Conservation (phyloP, 176 grass and related monocot species). For the Eragrostis curvula region DNA sequence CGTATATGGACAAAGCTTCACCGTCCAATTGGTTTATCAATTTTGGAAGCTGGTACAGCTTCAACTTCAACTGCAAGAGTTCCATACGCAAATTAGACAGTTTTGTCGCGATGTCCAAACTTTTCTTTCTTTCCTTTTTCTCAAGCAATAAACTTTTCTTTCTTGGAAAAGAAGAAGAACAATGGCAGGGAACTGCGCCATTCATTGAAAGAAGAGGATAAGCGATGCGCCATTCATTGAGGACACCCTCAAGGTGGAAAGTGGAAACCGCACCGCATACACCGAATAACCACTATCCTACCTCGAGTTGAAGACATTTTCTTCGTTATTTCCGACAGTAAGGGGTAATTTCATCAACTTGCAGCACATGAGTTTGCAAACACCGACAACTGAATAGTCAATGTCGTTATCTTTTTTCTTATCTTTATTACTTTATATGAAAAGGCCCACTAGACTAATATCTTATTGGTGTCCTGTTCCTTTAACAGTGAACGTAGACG, state of each 20-base stretch:
- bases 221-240: not conserved
- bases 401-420: not conserved
- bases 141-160: no score
- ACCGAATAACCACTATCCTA: no score
- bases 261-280: no score
- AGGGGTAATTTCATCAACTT: not conserved
- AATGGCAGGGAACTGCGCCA: not conserved
- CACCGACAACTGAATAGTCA: not conserved
- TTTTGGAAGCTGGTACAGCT: not conserved
- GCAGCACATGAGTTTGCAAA: not conserved
- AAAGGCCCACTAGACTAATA: conserved; percentile 2
- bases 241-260: no score
- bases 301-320: no score
- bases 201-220: no score
- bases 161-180: not conserved
- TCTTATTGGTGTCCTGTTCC: not conserved
- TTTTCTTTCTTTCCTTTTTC: no score
- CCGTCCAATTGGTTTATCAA: not conserved
- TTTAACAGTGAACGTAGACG: not conserved
- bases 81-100: not conserved
- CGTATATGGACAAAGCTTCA: conserved; percentile 28
- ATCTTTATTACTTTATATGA: no score
- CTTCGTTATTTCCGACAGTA: not conserved
- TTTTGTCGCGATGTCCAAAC: not conserved
- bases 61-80: not conserved